Evolutionary conservation across 352 stramenopile genomes (phyloP), one percentile per base, ranked within the genome.

Genomic region (Globisporangium solare): DNA sequence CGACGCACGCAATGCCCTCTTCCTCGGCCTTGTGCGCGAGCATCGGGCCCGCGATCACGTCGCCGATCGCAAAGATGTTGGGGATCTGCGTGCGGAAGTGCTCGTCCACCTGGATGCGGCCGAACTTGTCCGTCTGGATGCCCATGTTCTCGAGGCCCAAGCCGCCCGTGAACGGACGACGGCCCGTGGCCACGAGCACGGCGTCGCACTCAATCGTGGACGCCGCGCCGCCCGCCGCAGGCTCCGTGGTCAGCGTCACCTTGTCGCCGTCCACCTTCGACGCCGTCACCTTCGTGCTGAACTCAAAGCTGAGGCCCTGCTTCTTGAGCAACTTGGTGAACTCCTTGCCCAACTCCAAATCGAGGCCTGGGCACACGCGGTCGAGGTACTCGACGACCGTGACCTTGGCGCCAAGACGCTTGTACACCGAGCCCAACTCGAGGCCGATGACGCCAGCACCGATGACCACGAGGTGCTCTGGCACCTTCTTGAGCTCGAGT

Each of bases 21-120:
- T 99, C 97, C 78, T 99, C 97, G 27, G 97, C 97, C 83, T 99
- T 99, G 92, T 99, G 97, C 17, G 97, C 97, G 41, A 99, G 83
- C 97, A 99, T 99, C 11, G 97, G 94, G 46, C 97, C 97, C 56
- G 97, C 89, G 60, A 99, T 99, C 61, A 95, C 95, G 60, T 99
- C 97, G 47, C 97, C 97, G 71, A 99, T 98, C 24, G 97, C 97
- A 66, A 94, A 99, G 57, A 99, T 89, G 56, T 73, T 79, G 17
- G 80, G 75, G 20, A 99, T 88, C 60, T 94, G 87, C 53, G 97
- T 99, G 54, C 85, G 82, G 74, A 99, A 99, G 66, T 99, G 91
- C 53, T 95, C 79, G 80, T 99, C 96, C 2, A 99, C 96, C 66
- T 97, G 81, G 70, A 99, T 96, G 61, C 96, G 91, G 47, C 96